These are phyloP conservation scores for Fistulinella prunicolor DNA, from an alignment of 768 basidiomycete genomes.

Conservation along the genomic window DNA sequence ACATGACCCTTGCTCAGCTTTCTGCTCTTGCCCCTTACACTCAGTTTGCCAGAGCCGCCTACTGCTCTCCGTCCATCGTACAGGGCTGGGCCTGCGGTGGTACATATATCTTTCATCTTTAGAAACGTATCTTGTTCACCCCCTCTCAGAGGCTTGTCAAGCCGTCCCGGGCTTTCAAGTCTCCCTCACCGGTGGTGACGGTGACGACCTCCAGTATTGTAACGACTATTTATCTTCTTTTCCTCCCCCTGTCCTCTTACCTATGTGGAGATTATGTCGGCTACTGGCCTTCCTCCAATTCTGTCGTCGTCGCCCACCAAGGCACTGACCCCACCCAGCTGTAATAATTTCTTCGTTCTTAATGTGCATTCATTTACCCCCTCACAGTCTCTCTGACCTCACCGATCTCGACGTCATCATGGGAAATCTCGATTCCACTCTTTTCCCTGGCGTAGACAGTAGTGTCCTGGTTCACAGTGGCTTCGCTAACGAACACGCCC, in stretches of 20 bases:
- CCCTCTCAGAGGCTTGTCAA: slow-evolving; percentile 29
- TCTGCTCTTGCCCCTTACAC: slow-evolving; percentile 44
- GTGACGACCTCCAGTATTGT: slow-evolving; percentile 48
- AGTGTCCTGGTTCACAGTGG: slow-evolving; percentile 50
- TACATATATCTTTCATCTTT: slow-evolving; percentile 10
- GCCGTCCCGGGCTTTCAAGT: slow-evolving; percentile 40
- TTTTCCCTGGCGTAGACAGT: slow-evolving; percentile 54
- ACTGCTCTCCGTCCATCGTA: slow-evolving; percentile 41
- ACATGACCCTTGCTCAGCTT: slow-evolving; percentile 32
- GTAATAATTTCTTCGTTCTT: slow-evolving; percentile 31
- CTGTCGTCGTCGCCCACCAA: slow-evolving; percentile 59
- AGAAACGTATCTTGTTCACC: not conserved
- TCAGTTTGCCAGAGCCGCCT: slow-evolving; percentile 54
- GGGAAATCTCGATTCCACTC: slow-evolving; percentile 37
- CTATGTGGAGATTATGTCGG: slow-evolving; percentile 48
- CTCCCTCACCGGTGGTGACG: slow-evolving; percentile 48
- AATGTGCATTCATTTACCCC: not conserved
- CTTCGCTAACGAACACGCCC: slow-evolving; percentile 49
- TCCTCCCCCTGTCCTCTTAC: not conserved
- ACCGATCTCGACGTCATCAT: slow-evolving; percentile 47
- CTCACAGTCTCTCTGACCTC: slow-evolving; percentile 43
- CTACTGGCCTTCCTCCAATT: slow-evolving; percentile 47
- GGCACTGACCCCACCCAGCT: slow-evolving; percentile 57
- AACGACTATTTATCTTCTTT: slow-evolving; percentile 5
- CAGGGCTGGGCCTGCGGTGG: slow-evolving; percentile 46